Evolutionary conservation across 768 basidiomycete genomes (phyloP), one percentile per base, ranked within the genome.

Genomic region (Dacryopinax primogenitus): DNA sequence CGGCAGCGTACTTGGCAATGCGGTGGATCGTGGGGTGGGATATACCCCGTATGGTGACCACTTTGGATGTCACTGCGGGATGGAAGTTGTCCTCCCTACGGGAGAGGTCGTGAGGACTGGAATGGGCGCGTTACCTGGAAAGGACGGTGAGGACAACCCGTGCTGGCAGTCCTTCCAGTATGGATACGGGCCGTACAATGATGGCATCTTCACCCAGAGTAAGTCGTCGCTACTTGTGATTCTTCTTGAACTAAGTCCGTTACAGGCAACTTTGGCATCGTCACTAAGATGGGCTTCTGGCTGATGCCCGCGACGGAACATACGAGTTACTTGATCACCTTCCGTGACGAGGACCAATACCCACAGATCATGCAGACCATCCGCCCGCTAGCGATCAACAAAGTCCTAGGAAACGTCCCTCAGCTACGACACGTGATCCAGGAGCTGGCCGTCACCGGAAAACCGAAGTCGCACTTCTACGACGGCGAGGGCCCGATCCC

Each of bases 191-290:
- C 69, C 69, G 0, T 68, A 67, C 64, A 61, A 67, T 35, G 66
- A 68, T 39, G 69, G 69, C 16, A 65, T 70, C 16, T 70, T 68
- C 61, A 70, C 69, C 1, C 69, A 70, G 45, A 37, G 62, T 62
- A 30, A 62, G 62, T 30, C 11, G 11, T 62, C 13, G 9, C 11
- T 4, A 13, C 26, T 7, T 30, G 51, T 28, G 13, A 58, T 28
- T 44, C 18, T 44, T 44, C 7, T 3, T n/a, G 16, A 3, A 32
- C 36, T 2, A 62, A 11, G 36, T 33, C 16, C 32, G 16, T 7
- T 12, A 3, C 33, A 33, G 37, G 51, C 44, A 68, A 66, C 62
- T 64, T 64, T 33, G 67, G 65, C 45, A 68, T 68, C 47, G 66
- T 66, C 2, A 69, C 67, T 7, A 66, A 66, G 32, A 64, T 65